Base-by-base conservation (phyloP, 2,329 filamentous ascomycete species). In the Huntiella savannae region DNA sequence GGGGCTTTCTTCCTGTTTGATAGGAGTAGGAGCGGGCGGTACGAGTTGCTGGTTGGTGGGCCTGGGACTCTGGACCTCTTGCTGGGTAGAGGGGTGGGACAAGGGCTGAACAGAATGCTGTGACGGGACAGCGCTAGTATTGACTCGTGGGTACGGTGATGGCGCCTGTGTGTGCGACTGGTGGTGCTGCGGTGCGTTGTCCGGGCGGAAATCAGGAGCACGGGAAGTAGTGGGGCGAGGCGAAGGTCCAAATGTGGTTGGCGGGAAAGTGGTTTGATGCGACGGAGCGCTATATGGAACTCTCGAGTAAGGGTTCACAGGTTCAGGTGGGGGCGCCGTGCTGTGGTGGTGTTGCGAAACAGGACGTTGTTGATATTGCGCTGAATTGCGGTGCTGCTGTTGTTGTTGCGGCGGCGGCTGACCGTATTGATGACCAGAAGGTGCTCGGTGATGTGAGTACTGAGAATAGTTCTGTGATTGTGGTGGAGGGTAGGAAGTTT, bases 311-410 rank as follows among this genome's bases (percentile, higher is more conserved):
- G 36, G 40, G 34, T 33, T 40, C 32, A 7, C 22, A 46, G 40
- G 38, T 50, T 51, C 44, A 53, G 53, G 5, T 52, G 54, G 48
- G 55, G 58, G 28, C 47, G 38, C 47, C 54, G 50, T 41, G 53
- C 53, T 44, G 50, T 48, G 43, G 5, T 43, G 43, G 10, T 42
- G 43, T 12, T 46, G 44, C 15, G 38, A 34, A 19, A 42, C 46
- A 46, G 45, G 34, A 8, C 33, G 46, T 12, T 45, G 43, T 38
- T 46, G 38, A 2, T 42, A 46, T 12, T 50, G 48, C 3, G 43
- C n/a, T 5, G 44, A 32, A 10, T 37, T 15, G 15, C 19, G 22
- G 10, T 28, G 22, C 8, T 19, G 15, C 19, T 41, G 40, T 41
- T 41, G 40, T 32, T 41, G 19, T 13, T 33, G 40, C 22, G 22